phyloP scores from a whole-genome alignment of 495 filamentous ascomycete species.

The Xylaria castorea region DNA sequence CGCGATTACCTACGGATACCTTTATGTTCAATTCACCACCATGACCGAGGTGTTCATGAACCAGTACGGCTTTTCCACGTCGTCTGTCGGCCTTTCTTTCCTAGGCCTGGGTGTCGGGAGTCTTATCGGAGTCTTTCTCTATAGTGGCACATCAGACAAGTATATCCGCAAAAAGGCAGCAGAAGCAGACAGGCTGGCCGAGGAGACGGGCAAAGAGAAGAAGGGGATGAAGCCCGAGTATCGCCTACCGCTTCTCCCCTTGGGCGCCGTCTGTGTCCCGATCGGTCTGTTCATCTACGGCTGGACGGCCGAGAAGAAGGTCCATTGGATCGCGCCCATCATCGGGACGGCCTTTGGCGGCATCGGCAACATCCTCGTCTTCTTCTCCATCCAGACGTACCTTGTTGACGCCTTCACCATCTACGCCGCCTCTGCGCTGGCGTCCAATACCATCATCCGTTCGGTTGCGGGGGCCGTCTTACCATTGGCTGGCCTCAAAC shows the following conservation, averaged over 20 bases:
- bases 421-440: constrained; percentile 67
- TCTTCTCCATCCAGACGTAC: constrained; percentile 59
- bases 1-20: constrained; percentile 73
- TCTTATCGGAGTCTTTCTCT: constrained; percentile 44
- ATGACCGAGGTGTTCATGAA: constrained; percentile 64
- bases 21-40: constrained; percentile 77
- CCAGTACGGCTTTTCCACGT: constrained; percentile 60
- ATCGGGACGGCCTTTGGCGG: constrained; percentile 54
- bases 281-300: constrained; percentile 53
- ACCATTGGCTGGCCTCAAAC: constrained; percentile 60
- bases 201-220: constrained; percentile 33
- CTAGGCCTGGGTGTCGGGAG: constrained; percentile 54
- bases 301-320: constrained; percentile 63
- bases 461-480: constrained; percentile 63
- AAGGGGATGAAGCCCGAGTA: constrained; percentile 56
- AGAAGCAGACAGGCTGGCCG: constrained; percentile 38
- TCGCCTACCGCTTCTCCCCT: constrained; percentile 62
- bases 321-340: constrained; percentile 69
- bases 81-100: constrained; percentile 61
- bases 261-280: constrained; percentile 59
- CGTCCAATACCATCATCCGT: constrained; percentile 59
- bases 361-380: constrained; percentile 55
- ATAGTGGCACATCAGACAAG: constrained; percentile 43
- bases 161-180: constrained; percentile 41
- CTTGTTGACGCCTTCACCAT: constrained; percentile 64